A percentile compares a stretch with the other conserved stretches of the same genome.
These are phyloP conservation scores for Nematodospora valgi DNA, from an alignment of 805 yeast species.

Conservation along the genomic window DNA sequence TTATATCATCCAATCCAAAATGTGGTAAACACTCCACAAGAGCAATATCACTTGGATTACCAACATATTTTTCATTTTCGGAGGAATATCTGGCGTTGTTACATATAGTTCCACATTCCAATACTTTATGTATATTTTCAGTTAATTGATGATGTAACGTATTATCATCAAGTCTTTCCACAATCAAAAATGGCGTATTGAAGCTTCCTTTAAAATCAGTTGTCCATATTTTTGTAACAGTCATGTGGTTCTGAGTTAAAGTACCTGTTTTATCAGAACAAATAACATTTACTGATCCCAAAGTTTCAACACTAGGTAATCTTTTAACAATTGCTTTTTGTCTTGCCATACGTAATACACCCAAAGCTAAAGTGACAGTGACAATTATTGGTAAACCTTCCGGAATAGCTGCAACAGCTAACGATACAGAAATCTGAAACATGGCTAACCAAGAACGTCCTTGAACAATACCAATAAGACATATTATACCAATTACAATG, in stretches of 20 bases:
- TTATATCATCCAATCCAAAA: conserved; percentile 69
- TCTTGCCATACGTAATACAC: conserved; percentile 94
- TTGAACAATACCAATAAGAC: conserved; percentile 83
- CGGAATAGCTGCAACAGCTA: conserved; percentile 99
- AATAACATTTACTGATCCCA: conserved; percentile 91
- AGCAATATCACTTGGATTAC: conserved; percentile 96
- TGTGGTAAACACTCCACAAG: conserved; percentile 68
- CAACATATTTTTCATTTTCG: conserved; percentile 70
- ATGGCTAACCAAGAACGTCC: conserved; percentile 96
- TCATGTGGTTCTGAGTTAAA: conserved; percentile 86
- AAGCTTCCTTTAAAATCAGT: conserved; percentile 48
- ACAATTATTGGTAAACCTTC: conserved; percentile 98
- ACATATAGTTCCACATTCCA: conserved; percentile 70
- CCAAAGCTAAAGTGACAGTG: conserved; percentile 93
- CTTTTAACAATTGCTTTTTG: conserved; percentile 92
- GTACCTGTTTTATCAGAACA: conserved; percentile 88
- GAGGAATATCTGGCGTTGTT: conserved; percentile 69
- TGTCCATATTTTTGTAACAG: conserved; percentile 81
- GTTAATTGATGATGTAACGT: conserved; percentile 45
- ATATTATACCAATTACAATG: conserved; percentile 85
- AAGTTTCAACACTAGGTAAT: conserved; percentile 90
- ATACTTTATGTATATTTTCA: conserved; percentile 49
- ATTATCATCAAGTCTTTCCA: conserved; percentile 46
- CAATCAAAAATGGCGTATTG: conserved; percentile 38
- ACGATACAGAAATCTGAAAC: conserved; percentile 95